These are phyloP conservation scores for Aurifilum marmelostoma DNA, from an alignment of 2,329 filamentous ascomycete species.

Conservation along the genomic window DNA sequence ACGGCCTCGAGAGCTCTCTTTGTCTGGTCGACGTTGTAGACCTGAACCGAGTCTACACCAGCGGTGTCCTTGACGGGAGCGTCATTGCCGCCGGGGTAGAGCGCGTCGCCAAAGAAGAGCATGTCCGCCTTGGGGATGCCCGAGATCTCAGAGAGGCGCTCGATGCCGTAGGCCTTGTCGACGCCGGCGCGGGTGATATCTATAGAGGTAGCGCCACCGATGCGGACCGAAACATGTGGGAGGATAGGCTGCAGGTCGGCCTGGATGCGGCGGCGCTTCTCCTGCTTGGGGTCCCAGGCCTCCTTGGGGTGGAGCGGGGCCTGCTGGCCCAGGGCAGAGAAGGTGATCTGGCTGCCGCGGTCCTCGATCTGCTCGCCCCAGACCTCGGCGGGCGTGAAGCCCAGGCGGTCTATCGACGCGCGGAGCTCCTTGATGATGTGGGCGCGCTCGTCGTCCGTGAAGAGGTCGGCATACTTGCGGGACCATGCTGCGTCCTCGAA, in stretches of 20 bases:
- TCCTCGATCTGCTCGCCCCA: slow-evolving; percentile 46
- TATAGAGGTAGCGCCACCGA: slow-evolving; percentile 46
- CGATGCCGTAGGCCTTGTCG: slow-evolving; percentile 42
- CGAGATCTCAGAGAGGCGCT: slow-evolving; percentile 35
- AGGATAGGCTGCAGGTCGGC: slow-evolving; percentile 40
- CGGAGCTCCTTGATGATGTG: slow-evolving; percentile 42
- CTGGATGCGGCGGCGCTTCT: slow-evolving; percentile 44
- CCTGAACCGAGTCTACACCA: slow-evolving; percentile 28
- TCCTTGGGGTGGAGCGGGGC: slow-evolving; percentile 43
- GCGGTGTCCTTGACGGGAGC: slow-evolving; percentile 27
- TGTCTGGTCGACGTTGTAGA: slow-evolving; percentile 28
- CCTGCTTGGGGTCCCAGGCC: slow-evolving; percentile 45
- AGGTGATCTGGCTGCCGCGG: slow-evolving; percentile 46
- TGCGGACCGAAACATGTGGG: slow-evolving; percentile 44
- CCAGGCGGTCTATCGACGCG: slow-evolving; percentile 40
- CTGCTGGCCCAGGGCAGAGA: slow-evolving; percentile 46
- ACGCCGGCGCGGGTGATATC: slow-evolving; percentile 45
- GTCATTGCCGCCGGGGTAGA: slow-evolving; percentile 45
- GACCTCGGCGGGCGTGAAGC: slow-evolving; percentile 42
- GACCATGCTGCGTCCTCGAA: slow-evolving; percentile 37
- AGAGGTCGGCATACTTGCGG: slow-evolving; percentile 44
- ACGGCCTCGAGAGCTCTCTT: slow-evolving; percentile 29
- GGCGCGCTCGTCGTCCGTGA: slow-evolving; percentile 37
- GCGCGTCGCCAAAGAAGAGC: slow-evolving; percentile 47
- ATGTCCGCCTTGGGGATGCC: slow-evolving; percentile 42